These are phyloP conservation scores for Cryptococcus sp. DNA, from an alignment of 1,284 basidiomycete species.

Conservation along the genomic window DNA sequence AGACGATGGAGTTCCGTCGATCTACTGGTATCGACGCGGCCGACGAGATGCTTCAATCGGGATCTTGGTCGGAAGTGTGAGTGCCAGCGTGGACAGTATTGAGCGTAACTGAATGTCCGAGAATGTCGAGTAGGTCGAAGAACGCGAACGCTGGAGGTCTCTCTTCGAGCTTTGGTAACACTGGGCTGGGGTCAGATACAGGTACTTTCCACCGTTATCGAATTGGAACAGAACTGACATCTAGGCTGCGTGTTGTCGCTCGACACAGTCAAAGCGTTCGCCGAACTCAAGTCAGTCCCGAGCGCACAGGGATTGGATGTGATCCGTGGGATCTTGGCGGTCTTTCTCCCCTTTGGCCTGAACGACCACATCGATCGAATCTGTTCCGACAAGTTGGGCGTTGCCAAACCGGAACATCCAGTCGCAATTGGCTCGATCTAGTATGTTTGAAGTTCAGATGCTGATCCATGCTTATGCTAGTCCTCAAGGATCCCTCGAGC, in stretches of 20 bases:
- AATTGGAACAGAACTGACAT: too few species aligned
- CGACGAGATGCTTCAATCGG: slow-evolving; percentile 64
- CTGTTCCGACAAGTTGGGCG: slow-evolving; percentile 48
- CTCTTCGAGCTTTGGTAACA: too few species aligned
- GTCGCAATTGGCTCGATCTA: not conserved
- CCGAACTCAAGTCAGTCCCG: slow-evolving; percentile 7
- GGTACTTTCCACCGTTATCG: too few species aligned
- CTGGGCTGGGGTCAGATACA: too few species aligned
- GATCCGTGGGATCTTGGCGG: slow-evolving; percentile 41
- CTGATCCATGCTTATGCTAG: slow-evolving; percentile 3
- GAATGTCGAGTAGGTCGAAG: too few species aligned
- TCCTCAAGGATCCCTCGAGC: too few species aligned
- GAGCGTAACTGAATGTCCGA: too few species aligned
- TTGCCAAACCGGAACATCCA: slow-evolving; percentile 41
- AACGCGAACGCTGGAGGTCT: too few species aligned
- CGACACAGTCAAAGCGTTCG: not conserved
- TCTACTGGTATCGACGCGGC: slow-evolving; percentile 74
- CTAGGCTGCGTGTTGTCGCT: not conserved
- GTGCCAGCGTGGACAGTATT: not conserved
- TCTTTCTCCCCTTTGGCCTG: slow-evolving; percentile 51
- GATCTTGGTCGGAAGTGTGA: slow-evolving; percentile 65
- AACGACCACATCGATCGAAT: slow-evolving; percentile 63
- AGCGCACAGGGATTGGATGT: slow-evolving; percentile 8
- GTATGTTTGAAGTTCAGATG: not conserved
- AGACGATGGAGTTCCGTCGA: slow-evolving; percentile 76